Conservation (phyloP, 192 early-diverging fungal species). For the Bifiguratus adelaidae region DNA sequence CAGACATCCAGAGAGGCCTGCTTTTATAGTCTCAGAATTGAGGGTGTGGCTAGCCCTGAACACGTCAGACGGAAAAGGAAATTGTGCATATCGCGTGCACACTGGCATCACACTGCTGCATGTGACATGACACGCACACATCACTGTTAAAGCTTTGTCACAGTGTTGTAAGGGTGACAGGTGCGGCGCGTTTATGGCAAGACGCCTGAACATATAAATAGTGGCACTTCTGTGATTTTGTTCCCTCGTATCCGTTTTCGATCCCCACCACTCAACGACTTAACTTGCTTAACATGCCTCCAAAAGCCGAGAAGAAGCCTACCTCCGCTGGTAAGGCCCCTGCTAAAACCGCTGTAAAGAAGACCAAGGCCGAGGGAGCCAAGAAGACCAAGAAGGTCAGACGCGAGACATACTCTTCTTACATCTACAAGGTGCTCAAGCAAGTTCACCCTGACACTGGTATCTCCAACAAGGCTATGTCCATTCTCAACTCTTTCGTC, state of each 20-base stretch:
- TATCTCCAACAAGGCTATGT: slow-evolving; percentile 98
- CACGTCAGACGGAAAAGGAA: not conserved
- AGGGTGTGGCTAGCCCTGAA: too few relatives aligned
- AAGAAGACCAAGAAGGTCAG: slow-evolving; percentile 60
- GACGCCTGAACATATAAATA: too few relatives aligned
- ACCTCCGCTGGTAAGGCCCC: slow-evolving; percentile 26
- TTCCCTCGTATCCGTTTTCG: too few relatives aligned
- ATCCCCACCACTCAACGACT: not conserved
- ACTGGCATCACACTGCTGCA: too few relatives aligned
- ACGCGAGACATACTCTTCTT: slow-evolving; percentile 87
- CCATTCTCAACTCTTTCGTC: slow-evolving; percentile 93
- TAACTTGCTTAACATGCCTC: not conserved
- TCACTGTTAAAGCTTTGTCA: too few relatives aligned
- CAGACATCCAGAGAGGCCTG: too few relatives aligned
- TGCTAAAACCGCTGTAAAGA: slow-evolving; percentile 47
- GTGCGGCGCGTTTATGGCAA: too few relatives aligned
- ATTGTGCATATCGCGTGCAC: too few relatives aligned
- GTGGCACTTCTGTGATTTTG: too few relatives aligned
- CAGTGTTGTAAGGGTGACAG: too few relatives aligned
- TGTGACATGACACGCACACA: too few relatives aligned
- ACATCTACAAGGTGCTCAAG: slow-evolving; percentile 97
- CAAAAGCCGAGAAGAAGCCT: not conserved
- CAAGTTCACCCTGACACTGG: slow-evolving; percentile 96
- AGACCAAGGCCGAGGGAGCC: slow-evolving; percentile 38
- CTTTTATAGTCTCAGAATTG: too few relatives aligned